Evolutionary conservation across 306 rosid genomes (phyloP), one percentile per base, ranked within the genome.

Genomic region (Vigna unguiculata): DNA sequence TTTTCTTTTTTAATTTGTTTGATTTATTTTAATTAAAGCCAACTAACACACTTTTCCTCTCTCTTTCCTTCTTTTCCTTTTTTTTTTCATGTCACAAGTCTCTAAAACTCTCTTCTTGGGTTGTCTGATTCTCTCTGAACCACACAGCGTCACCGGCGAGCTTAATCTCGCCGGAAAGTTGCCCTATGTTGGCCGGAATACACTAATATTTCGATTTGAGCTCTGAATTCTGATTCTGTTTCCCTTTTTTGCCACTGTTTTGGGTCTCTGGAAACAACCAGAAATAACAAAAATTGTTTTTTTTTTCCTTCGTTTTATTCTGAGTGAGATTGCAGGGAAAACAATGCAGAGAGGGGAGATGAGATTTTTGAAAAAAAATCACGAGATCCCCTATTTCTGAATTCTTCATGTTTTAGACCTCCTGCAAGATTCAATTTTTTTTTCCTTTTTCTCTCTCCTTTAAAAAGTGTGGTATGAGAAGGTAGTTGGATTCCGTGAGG

Each of bases 141-240:
- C 49, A 43, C 36, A 48, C 47, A 60, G 71, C 71, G 77, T 62
- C 60, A 80, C 90, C 85, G 90, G 89, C 91, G 91, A 81, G 68
- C 61, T 36, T 53, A 69, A 70, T 34, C 83, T 82, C 85, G 89
- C 89, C 87, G 89, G 84, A 53, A 66, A 41, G 36, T 54, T 69
- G 76, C 69, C 76, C 77, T 43, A 9, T 19, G 38, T 40, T 71
- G 9, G 78, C 41, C 82, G 66, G 80, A 70, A 54, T 76, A 71
- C 47, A 1, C 20, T 30, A 41, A 7, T 68, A 49, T 65, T 52
- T 15, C 69, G 60, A 34, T 58, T 22, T 63, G 28, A 83, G 73
- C 71, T 73, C 25, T 1, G 20, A 77, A 60, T 60, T 72, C 10
- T 0, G 49, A 75, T 62, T 80, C 47, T 19, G 67, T 65, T 21